Conservation (phyloP, 129 eudicot species). For the sunflower (Helianthus annuus) region HanXRQr2.0-SUNRISE NC_035434.2:85316257-85316756, state of each 20-base stretch:
- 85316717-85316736: neutral
- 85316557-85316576: neutral
- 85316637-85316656: neutral
- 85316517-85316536: neutral
- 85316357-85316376: too few relatives aligned
- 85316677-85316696: neutral
- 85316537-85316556: neutral
- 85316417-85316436: neutral
- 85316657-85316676: neutral
- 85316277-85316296: constrained; percentile 87
- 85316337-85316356: neutral
- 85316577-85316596: too few relatives aligned
- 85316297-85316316: constrained; percentile 99
- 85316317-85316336: constrained; percentile 95
- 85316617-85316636: neutral
- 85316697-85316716: neutral
- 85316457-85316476: too few relatives aligned
- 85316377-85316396: too few relatives aligned
- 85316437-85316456: too few relatives aligned
- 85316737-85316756: neutral
- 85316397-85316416: neutral
- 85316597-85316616: too few relatives aligned
- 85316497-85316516: neutral
- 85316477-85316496: neutral
- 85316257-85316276: constrained; percentile 61